phyloP scores from a whole-genome alignment of 768 basidiomycete species.

The Pulveroboletus ravenelii region DNA sequence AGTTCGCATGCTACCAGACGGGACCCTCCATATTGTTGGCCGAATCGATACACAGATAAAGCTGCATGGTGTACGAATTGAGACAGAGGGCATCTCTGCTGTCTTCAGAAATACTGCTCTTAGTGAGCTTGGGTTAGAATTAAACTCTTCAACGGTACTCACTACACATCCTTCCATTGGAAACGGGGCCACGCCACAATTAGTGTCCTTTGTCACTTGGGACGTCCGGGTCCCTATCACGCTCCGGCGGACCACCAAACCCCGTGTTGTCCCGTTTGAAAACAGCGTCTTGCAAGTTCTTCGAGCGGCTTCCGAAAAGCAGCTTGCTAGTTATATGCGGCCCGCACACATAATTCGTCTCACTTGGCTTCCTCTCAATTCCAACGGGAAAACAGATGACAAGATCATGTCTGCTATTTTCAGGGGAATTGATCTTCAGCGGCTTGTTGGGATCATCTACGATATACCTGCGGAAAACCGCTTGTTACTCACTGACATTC shows the following conservation, averaged over 20 bases:
- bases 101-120: conserved; percentile 29
- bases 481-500: conserved; percentile 19
- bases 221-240: conserved; percentile 33
- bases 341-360: conserved; percentile 47
- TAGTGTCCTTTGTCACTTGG: conserved; percentile 46
- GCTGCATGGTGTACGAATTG: conserved; percentile 50
- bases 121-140: conserved; percentile 14
- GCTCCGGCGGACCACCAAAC: conserved; percentile 33
- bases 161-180: conserved; percentile 41
- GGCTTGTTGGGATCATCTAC: conserved; percentile 13
- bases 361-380: conserved; percentile 44
- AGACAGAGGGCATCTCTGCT: conserved; percentile 47
- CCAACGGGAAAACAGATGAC: conserved; percentile 33
- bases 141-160: conserved; percentile 41
- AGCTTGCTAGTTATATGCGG: conserved; percentile 48
- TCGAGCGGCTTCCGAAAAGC: conserved; percentile 33
- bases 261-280: conserved; percentile 27
- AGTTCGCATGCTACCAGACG: conserved; percentile 47
- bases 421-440: conserved; percentile 17
- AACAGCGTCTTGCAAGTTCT: conserved; percentile 28
- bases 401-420: conserved; percentile 29
- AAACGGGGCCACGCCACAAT: conserved; percentile 31
- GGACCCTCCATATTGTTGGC: conserved; percentile 45
- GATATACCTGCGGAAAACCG: background rate
- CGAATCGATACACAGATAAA: conserved; percentile 52